A percentile compares a stretch with the other conserved stretches of the same genome.
phyloP scores from a whole-genome alignment of 78 protist genomes.

The Dictyostelium firmibasis region DNA sequence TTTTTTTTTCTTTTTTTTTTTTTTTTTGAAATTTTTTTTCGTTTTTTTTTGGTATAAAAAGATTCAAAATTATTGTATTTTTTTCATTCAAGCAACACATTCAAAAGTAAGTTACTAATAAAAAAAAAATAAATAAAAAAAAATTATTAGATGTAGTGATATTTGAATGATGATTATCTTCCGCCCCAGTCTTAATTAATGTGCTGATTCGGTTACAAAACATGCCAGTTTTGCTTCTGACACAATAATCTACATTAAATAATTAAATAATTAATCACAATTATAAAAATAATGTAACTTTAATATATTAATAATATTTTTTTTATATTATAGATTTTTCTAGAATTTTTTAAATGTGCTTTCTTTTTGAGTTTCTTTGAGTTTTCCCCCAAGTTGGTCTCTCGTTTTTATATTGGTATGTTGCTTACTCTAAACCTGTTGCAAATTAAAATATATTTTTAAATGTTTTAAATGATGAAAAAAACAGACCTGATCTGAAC shows the following conservation, averaged over 20 bases:
- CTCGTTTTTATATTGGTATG: not conserved
- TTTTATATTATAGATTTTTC: not conserved
- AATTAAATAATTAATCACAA: not conserved
- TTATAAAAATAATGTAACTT: not conserved
- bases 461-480: not conserved
- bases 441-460: not conserved
- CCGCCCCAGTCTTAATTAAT: not conserved
- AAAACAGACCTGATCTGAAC: not conserved
- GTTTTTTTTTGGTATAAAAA: no score
- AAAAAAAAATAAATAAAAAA: no score
- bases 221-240: slow-evolving; percentile 7
- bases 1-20: no score
- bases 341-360: not conserved
- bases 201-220: not conserved
- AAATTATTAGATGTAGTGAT: no score
- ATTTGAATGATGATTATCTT: not conserved
- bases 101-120: no score
- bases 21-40: no score
- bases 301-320: not conserved
- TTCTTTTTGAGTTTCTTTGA: not conserved
- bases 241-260: not conserved
- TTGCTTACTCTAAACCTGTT: not conserved
- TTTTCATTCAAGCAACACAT: no score
- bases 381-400: not conserved
- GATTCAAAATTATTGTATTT: no score